Conservation (phyloP, 2,329 filamentous ascomycete species). For the Penicillium sp. region DNA sequence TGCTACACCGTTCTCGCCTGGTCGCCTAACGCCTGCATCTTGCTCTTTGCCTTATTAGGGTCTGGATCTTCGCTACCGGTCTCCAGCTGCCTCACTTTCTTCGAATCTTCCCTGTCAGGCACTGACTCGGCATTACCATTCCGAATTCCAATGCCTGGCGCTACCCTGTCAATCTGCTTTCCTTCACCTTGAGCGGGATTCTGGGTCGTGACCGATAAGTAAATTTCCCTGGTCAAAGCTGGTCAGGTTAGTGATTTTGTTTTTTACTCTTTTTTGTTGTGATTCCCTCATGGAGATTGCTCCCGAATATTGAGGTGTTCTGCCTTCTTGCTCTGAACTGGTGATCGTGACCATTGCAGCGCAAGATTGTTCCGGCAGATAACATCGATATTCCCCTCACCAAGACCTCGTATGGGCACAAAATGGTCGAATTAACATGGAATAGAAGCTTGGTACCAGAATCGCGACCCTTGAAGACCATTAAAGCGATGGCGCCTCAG, state of each 20-base stretch:
- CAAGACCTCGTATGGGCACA: background rate
- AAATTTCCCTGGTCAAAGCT: conserved; percentile 14
- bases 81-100: conserved; percentile 2
- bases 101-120: conserved; percentile 3
- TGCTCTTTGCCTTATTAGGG: conserved; percentile 15
- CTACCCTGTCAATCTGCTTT: conserved; percentile 9
- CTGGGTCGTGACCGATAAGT: conserved; percentile 20
- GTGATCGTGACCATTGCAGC: background rate
- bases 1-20: conserved; percentile 6
- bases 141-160: conserved; percentile 19
- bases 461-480: conserved; percentile 54
- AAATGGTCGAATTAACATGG: conserved; percentile 60
- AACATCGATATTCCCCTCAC: background rate
- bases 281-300: conserved; percentile 1
- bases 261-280: conserved; percentile 4
- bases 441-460: conserved; percentile 60
- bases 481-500: conserved; percentile 46
- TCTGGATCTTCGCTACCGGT: conserved; percentile 12
- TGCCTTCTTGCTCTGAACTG: background rate
- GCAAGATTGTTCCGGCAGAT: background rate
- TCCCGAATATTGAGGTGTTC: conserved; percentile 1
- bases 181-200: conserved; percentile 17
- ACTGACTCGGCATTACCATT: conserved; percentile 13
- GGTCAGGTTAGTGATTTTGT: conserved; percentile 17
- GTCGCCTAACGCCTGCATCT: conserved; percentile 15